Percentiles rank a stretch among this genome's conserved stretches.
Evolutionary conservation across 495 filamentous ascomycete species (phyloP).

Genomic region (Rostrohypoxylon terebratum): DNA sequence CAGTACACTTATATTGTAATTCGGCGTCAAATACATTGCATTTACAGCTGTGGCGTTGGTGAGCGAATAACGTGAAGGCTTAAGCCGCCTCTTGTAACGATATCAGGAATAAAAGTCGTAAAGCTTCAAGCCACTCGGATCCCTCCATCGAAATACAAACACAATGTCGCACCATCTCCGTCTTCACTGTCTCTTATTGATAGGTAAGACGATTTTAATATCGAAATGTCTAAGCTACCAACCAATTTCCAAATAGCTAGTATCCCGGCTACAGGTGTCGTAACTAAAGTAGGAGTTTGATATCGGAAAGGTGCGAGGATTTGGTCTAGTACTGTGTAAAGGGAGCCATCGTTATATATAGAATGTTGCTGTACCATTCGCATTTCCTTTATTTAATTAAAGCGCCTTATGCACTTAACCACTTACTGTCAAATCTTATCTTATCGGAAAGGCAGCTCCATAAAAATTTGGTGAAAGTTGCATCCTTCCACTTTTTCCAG

Average conservation of each 20-base stretch:
- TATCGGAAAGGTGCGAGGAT: no score
- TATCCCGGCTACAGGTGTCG: no score
- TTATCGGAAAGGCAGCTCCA: conserved; percentile 49
- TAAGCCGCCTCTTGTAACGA: no score
- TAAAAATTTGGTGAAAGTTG: conserved; percentile 45
- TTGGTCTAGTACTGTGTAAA: background rate
- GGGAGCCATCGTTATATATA: background rate
- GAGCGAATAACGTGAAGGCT: no score
- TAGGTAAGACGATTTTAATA: no score
- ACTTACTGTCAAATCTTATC: conserved; percentile 22
- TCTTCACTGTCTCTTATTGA: no score
- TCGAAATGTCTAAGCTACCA: no score
- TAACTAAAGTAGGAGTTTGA: no score
- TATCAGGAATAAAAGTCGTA: background rate
- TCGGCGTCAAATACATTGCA: no score
- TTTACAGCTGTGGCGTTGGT: no score
- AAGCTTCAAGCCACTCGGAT: background rate
- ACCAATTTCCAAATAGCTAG: no score
- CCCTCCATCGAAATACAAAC: background rate
- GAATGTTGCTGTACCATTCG: background rate
- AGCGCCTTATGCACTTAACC: background rate
- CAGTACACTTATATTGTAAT: no score
- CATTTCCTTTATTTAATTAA: background rate
- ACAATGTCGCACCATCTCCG: background rate
- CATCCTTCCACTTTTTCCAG: conserved; percentile 13